A percentile compares a stretch with the other conserved stretches of the same genome.
These are phyloP conservation scores for Bryoglossum gracile DNA, from an alignment of 495 filamentous ascomycete genomes.

Conservation along the genomic window DNA sequence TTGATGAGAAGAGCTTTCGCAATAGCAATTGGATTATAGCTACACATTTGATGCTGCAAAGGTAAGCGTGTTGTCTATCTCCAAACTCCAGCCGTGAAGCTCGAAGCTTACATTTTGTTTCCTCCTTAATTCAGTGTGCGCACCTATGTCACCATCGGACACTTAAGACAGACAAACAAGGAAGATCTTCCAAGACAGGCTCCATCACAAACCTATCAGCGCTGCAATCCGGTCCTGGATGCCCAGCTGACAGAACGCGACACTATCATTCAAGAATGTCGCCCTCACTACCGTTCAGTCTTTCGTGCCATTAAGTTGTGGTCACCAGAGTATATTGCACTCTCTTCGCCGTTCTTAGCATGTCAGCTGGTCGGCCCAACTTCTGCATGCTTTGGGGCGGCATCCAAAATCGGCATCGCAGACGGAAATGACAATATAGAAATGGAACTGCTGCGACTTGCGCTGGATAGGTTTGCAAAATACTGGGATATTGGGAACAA, in stretches of 20 bases:
- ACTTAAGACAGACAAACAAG: too few relatives aligned
- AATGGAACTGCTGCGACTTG: background rate
- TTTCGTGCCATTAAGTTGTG: background rate
- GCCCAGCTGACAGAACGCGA: background rate
- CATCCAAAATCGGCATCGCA: background rate
- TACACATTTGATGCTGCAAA: conserved; percentile 1
- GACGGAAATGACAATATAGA: background rate
- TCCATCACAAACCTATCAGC: background rate
- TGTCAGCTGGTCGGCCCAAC: background rate
- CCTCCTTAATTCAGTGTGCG: too few relatives aligned
- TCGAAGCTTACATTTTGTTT: background rate
- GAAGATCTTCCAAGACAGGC: too few relatives aligned
- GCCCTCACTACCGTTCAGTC: background rate
- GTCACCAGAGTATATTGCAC: background rate
- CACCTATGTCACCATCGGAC: too few relatives aligned
- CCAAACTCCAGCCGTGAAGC: background rate
- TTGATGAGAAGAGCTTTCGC: background rate
- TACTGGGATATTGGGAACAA: conserved; percentile 1
- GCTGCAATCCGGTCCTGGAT: background rate
- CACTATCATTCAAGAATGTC: background rate
- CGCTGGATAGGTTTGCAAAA: background rate
- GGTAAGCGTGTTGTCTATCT: background rate
- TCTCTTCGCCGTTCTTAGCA: background rate
- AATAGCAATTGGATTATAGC: conserved; percentile 3
- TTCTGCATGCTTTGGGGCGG: too few relatives aligned